phyloP scores from a whole-genome alignment of 2,329 filamentous ascomycete genomes.

The Domatiomyces globalis region DNA sequence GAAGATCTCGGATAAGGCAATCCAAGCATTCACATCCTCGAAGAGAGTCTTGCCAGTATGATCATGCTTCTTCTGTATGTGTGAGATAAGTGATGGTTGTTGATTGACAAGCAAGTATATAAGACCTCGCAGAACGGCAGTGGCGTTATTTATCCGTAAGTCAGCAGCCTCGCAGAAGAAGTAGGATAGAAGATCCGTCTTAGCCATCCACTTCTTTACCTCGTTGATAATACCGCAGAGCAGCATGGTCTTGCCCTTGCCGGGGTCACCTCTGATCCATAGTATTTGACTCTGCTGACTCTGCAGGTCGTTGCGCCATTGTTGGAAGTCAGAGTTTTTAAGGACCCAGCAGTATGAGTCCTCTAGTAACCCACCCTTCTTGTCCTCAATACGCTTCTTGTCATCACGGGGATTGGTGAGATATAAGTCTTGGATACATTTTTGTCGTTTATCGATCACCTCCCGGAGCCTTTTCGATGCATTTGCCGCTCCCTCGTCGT shows the following conservation, averaged over 20 bases:
- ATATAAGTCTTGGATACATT: no score
- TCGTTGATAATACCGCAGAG: conserved; percentile 22
- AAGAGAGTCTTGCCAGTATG: conserved; percentile 27
- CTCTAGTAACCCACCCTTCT: conserved; percentile 14
- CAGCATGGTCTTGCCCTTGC: conserved; percentile 31
- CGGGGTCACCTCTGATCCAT: conserved; percentile 27
- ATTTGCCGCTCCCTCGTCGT: no score
- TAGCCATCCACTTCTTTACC: no score
- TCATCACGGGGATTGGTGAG: no score
- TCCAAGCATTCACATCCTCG: conserved; percentile 27
- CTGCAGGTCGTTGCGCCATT: conserved; percentile 17
- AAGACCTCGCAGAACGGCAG: conserved; percentile 26
- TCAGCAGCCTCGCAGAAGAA: conserved; percentile 27
- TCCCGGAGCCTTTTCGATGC: no score
- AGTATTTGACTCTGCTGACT: conserved; percentile 19
- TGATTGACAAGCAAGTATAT: conserved; percentile 28
- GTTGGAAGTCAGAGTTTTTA: conserved; percentile 11
- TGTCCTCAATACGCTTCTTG: conserved; percentile 16
- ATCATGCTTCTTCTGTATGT: no score
- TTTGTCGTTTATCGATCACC: no score
- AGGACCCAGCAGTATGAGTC: conserved; percentile 17
- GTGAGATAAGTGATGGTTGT: conserved; percentile 22
- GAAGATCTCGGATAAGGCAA: conserved; percentile 27
- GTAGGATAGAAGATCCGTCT: no score
- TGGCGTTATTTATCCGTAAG: conserved; percentile 19